Evolutionary conservation across 2,329 filamentous ascomycete genomes (phyloP).

Genomic region (Pseudocercospora eumusae): DNA sequence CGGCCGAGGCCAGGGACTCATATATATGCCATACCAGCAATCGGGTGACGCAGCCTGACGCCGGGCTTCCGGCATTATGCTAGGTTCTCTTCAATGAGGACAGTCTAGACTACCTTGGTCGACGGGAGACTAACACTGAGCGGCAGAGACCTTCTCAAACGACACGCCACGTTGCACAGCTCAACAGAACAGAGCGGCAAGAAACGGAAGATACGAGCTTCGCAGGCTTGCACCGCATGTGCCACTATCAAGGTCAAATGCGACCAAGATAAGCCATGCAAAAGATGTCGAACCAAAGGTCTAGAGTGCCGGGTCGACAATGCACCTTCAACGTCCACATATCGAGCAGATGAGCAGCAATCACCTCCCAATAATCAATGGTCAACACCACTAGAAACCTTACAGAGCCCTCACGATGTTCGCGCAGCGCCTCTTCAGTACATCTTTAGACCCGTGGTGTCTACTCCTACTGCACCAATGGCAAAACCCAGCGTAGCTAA

Average conservation of each 20-base stretch:
- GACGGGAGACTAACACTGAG: neutral
- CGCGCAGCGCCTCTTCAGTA: neutral
- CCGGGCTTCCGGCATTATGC: neutral
- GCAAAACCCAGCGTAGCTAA: slow-evolving; percentile 1
- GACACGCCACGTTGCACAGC: slow-evolving; percentile 26
- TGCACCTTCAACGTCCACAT: slow-evolving; percentile 5
- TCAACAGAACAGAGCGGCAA: slow-evolving; percentile 26
- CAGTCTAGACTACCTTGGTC: neutral
- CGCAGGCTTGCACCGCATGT: slow-evolving; percentile 28
- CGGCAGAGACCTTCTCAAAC: slow-evolving; percentile 26
- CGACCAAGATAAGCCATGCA: slow-evolving; percentile 30
- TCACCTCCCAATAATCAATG: slow-evolving; percentile 14
- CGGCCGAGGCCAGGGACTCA: slow-evolving; percentile 12
- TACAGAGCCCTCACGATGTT: slow-evolving; percentile 3
- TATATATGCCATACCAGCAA: neutral
- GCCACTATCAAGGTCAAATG: slow-evolving; percentile 30
- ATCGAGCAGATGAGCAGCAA: slow-evolving; percentile 8
- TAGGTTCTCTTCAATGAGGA: neutral
- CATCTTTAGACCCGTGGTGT: neutral
- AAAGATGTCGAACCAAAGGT: slow-evolving; percentile 25
- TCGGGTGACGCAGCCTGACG: neutral
- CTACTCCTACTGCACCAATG: neutral
- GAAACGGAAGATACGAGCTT: slow-evolving; percentile 29
- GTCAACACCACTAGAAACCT: slow-evolving; percentile 11
- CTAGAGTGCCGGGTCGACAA: slow-evolving; percentile 27